Evolutionary conservation across 768 basidiomycete species (phyloP), one percentile per base, ranked within the genome.

Genomic region (Mycena rosella): DNA sequence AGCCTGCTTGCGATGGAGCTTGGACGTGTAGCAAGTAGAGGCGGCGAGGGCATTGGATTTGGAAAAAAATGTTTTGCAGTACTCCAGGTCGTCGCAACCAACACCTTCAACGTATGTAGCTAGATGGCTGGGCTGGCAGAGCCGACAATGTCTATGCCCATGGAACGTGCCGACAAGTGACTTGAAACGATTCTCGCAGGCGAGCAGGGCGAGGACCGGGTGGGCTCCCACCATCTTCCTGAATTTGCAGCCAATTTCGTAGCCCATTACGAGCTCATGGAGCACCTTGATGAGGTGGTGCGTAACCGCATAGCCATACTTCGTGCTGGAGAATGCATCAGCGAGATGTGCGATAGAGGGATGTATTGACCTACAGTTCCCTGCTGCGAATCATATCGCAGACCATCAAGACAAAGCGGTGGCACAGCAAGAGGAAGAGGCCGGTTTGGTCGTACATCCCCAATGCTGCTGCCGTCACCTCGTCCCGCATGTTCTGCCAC

Each of bases 391-490:
- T 52, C 79, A 82, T 80, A 56, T 83, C 82, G 0, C 64, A 65
- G 0, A 80, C 48, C 54, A 71, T 71, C 1, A 79, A 58, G 22
- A 78, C 63, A 0, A 80, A 71, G 2, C 79, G 77, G 74, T 83
- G 68, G 64, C 82, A 83, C 11, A 75, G 74, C 63, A 68, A 56
- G 0, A 78, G 74, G 64, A 85, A 85, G 15, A 82, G 71, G 0
- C 83, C 81, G 0, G 79, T 76, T 72, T 83, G 78, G 1, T 78
- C 65, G 58, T 81, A 85, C 11, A 81, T 69, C 6, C 65, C 71
- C 80, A 77, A 82, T 74, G 78, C 79, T 20, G 64, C 71, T 64
- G 22, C 20, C 26, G 63, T 65, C 5, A 63, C 18, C 3, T 63
- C 36, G 3, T 79, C 81, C 38, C 69, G 69, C 68, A 30, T 81